Conservation (phyloP, 2,329 filamentous ascomycete species). For the Neurospora sp. region DNA sequence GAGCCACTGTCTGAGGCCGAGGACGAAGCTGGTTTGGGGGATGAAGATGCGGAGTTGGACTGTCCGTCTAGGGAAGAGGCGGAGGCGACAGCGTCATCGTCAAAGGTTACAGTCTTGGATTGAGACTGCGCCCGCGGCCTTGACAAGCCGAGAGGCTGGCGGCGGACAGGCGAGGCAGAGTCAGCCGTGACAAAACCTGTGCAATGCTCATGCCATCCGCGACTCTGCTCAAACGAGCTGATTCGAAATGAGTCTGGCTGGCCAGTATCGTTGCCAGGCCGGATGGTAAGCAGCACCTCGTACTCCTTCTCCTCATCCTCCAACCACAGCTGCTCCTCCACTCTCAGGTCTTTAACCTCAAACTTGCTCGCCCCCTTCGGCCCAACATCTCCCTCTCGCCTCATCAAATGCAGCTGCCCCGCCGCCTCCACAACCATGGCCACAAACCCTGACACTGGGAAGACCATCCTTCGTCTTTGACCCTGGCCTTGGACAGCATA, state of each 20-base stretch:
- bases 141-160: neutral
- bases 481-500: slow-evolving; percentile 33
- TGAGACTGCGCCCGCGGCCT: neutral
- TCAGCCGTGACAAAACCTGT: slow-evolving; percentile 15
- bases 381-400: neutral
- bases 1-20: slow-evolving; percentile 8
- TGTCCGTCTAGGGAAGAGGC: neutral
- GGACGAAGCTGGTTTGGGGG: slow-evolving; percentile 8
- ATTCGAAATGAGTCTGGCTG: slow-evolving; percentile 22
- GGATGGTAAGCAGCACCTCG: slow-evolving; percentile 19
- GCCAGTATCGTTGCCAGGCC: slow-evolving; percentile 11
- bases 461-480: slow-evolving; percentile 27
- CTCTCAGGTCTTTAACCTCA: slow-evolving; percentile 19
- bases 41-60: slow-evolving; percentile 7
- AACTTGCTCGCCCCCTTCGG: slow-evolving; percentile 11
- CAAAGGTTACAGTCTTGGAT: neutral
- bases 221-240: slow-evolving; percentile 19
- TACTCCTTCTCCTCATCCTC: slow-evolving; percentile 18
- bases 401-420: slow-evolving; percentile 15
- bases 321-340: slow-evolving; percentile 22
- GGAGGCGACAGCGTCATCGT: neutral
- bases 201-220: slow-evolving; percentile 23
- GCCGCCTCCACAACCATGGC: slow-evolving; percentile 30
- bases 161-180: neutral
- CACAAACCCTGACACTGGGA: slow-evolving; percentile 33